Evolutionary conservation across 2,329 filamentous ascomycete species (phyloP).

Genomic region (Aspergillus aculeatinus): DNA sequence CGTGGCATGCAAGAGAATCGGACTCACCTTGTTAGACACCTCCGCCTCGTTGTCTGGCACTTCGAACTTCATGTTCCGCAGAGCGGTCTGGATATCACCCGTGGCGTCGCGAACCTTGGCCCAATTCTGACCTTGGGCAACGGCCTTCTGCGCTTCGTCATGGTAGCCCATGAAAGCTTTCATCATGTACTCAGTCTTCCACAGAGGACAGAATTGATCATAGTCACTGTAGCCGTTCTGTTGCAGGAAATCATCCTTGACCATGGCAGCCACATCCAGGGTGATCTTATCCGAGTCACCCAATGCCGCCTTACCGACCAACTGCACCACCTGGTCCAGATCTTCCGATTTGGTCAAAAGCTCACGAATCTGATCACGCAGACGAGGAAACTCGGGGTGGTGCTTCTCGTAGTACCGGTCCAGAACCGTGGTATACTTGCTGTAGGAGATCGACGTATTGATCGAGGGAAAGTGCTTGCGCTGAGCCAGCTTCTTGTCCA

Average conservation of each 20-base stretch:
- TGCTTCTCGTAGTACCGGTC: conserved; percentile 95
- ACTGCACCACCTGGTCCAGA: conserved; percentile 95
- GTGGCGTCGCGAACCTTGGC: conserved; percentile 89
- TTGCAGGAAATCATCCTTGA: conserved; percentile 99
- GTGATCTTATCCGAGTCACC: conserved; percentile 99
- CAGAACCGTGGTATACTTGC: conserved; percentile 86
- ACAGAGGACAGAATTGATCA: conserved; percentile 97
- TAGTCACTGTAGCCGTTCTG: conserved; percentile 99
- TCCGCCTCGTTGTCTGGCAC: conserved; percentile 78
- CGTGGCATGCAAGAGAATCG: background rate
- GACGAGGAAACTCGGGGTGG: conserved; percentile 87
- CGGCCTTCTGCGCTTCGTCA: conserved; percentile 93
- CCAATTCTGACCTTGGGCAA: conserved; percentile 89
- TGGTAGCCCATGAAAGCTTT: conserved; percentile 98
- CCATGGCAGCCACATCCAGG: conserved; percentile 80
- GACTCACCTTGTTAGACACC: conserved; percentile 76
- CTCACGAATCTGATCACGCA: conserved; percentile 91
- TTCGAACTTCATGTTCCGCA: conserved; percentile 97
- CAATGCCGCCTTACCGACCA: conserved; percentile 94
- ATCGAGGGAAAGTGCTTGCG: conserved; percentile 99
- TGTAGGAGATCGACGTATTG: conserved; percentile 93
- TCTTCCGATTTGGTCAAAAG: conserved; percentile 94
- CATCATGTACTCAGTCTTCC: conserved; percentile 99
- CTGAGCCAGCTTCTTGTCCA: conserved; percentile 99
- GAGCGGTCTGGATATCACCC: conserved; percentile 75